Evolutionary conservation across 768 basidiomycete genomes (phyloP).

Genomic region (Termitomyces sp.): DNA sequence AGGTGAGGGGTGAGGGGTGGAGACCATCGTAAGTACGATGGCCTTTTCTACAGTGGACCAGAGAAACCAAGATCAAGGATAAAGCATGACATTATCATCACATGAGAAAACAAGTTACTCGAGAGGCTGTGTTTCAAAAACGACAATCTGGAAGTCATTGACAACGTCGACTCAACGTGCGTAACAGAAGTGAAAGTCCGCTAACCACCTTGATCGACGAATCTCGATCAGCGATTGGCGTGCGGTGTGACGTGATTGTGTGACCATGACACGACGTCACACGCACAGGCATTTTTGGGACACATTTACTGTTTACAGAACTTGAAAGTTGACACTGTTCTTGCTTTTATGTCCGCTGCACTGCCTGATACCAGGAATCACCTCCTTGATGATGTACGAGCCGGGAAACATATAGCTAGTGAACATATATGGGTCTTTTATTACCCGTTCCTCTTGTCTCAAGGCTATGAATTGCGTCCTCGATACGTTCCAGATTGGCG

Average conservation of each 20-base stretch:
- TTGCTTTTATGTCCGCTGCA: not conserved
- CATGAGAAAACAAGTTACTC: not conserved
- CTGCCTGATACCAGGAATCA: not conserved
- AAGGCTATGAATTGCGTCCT: conserved; percentile 3
- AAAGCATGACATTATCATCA: not conserved
- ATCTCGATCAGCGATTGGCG: too few species aligned
- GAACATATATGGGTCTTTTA: conserved; percentile 1
- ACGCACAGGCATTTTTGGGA: too few species aligned
- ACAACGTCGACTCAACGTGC: too few species aligned
- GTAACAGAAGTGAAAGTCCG: too few species aligned
- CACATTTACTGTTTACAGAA: too few species aligned
- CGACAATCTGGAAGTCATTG: not conserved
- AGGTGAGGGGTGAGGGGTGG: not conserved
- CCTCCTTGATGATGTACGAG: not conserved
- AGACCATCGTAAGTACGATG: not conserved
- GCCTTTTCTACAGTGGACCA: not conserved
- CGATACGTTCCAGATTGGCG: conserved; percentile 6
- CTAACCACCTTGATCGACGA: too few species aligned
- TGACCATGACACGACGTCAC: too few species aligned
- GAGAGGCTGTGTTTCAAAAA: not conserved
- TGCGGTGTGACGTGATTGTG: too few species aligned
- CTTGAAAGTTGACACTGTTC: too few species aligned
- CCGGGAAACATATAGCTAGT: not conserved
- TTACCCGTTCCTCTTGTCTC: not conserved
- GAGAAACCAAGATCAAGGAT: not conserved